Evolutionary conservation across 257 asterid genomes (phyloP).

Genomic region (Solanum verrucosum): DNA sequence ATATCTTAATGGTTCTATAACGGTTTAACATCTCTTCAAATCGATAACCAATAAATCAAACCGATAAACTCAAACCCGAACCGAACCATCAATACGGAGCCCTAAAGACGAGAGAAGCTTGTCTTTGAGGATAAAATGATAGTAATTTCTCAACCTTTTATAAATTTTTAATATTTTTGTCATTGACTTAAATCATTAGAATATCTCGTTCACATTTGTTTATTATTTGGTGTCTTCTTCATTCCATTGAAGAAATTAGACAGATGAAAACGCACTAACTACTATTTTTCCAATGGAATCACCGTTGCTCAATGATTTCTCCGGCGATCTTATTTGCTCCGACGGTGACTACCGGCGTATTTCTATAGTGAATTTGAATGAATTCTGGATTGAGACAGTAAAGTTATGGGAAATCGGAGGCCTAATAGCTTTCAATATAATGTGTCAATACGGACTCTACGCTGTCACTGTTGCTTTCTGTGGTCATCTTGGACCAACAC

Average conservation of each 20-base stretch:
- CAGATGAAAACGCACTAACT: neutral
- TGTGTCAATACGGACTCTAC: conserved; percentile 41
- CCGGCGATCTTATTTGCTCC: conserved; percentile 19
- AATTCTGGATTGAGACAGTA: conserved; percentile 41
- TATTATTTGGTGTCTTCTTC: neutral
- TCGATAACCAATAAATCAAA: too few species aligned
- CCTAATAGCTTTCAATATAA: conserved; percentile 57
- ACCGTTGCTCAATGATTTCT: conserved; percentile 27
- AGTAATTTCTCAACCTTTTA: too few species aligned
- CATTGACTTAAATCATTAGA: neutral
- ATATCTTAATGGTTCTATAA: too few species aligned
- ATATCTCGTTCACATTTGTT: neutral
- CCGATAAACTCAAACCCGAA: too few species aligned
- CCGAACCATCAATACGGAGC: too few species aligned
- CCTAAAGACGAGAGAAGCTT: too few species aligned
- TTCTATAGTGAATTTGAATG: conserved; percentile 13
- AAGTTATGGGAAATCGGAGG: conserved; percentile 60
- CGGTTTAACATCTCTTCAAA: too few species aligned
- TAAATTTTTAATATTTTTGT: too few species aligned
- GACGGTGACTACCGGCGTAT: conserved; percentile 54
- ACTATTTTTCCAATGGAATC: conserved; percentile 28
- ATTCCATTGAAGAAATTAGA: neutral
- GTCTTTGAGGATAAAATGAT: too few species aligned
- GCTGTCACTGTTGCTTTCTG: conserved; percentile 45
- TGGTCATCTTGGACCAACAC: conserved; percentile 64